A percentile compares a stretch with the other conserved stretches of the same genome.
Evolutionary conservation across 768 basidiomycete species (phyloP).

Genomic region (Boletus vinaceobasis): DNA sequence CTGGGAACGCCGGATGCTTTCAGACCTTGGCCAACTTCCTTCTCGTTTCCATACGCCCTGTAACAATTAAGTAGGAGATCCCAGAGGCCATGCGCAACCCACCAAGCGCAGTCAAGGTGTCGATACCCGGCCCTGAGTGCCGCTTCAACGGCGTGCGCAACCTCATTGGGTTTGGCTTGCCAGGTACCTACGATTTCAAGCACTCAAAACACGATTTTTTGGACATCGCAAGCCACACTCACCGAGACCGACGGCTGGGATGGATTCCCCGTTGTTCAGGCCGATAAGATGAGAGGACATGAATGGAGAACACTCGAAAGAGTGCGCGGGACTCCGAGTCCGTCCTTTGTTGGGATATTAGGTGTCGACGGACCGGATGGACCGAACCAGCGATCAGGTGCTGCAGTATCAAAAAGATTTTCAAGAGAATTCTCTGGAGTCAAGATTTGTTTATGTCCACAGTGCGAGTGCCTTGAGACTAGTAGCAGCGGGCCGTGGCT

Average conservation of each 20-base stretch:
- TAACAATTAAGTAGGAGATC: conserved; percentile 13
- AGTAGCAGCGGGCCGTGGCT: neutral
- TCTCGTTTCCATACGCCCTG: conserved; percentile 73
- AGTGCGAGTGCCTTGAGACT: neutral
- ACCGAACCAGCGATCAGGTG: conserved; percentile 13
- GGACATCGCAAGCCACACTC: conserved; percentile 27
- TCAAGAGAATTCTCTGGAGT: neutral
- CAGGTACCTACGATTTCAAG: conserved; percentile 57
- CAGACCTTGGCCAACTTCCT: conserved; percentile 80
- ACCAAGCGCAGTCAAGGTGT: conserved; percentile 72
- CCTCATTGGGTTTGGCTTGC: conserved; percentile 74
- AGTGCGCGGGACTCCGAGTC: neutral
- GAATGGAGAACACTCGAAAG: neutral
- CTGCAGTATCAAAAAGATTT: neutral
- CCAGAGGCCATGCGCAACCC: conserved; percentile 5
- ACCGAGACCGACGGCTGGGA: conserved; percentile 62
- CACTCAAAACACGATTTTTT: neutral
- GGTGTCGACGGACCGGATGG: conserved; percentile 17
- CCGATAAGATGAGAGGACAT: conserved; percentile 46
- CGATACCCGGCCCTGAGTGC: conserved; percentile 78
- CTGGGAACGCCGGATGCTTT: conserved; percentile 73
- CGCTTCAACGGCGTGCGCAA: conserved; percentile 63
- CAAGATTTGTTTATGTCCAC: neutral
- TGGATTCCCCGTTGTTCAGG: conserved; percentile 57
- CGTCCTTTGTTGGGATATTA: neutral